Conservation (phyloP, 495 filamentous ascomycete species). For the Immersiella caudata region DNA sequence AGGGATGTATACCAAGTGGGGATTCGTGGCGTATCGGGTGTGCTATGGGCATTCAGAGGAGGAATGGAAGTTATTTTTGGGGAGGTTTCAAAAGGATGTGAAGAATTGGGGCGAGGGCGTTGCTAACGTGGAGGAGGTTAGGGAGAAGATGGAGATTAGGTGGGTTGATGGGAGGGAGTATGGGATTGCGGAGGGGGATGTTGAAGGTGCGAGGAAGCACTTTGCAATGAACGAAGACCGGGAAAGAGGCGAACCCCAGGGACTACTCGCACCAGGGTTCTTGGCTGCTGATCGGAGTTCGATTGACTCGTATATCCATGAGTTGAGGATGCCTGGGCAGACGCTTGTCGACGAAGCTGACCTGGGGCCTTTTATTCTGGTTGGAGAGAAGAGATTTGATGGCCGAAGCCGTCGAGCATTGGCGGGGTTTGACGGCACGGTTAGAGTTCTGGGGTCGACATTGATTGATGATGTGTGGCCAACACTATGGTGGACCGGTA, state of each 20-base stretch:
- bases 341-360: slow-evolving; percentile 21
- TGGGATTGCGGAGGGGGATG: slow-evolving; percentile 23
- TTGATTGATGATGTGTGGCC: slow-evolving; percentile 24
- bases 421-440: slow-evolving; percentile 18
- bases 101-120: slow-evolving; percentile 16
- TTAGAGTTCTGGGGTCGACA: slow-evolving; percentile 21
- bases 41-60: slow-evolving; percentile 18
- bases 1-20: slow-evolving; percentile 20
- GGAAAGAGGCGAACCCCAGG: background rate
- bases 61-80: slow-evolving; percentile 18
- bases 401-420: background rate
- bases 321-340: background rate
- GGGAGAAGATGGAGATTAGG: slow-evolving; percentile 15
- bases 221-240: background rate
- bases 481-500: background rate
- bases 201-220: slow-evolving; percentile 21
- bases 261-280: slow-evolving; percentile 11
- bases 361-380: slow-evolving; percentile 11
- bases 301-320: slow-evolving; percentile 17
- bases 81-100: slow-evolving; percentile 14
- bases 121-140: slow-evolving; percentile 6
- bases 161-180: slow-evolving; percentile 26
- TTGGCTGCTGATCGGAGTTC: slow-evolving; percentile 17
- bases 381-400: background rate
- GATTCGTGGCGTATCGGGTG: slow-evolving; percentile 27